Evolutionary conservation across 495 filamentous ascomycete species (phyloP).

Genomic region (Neurospora sp.): DNA sequence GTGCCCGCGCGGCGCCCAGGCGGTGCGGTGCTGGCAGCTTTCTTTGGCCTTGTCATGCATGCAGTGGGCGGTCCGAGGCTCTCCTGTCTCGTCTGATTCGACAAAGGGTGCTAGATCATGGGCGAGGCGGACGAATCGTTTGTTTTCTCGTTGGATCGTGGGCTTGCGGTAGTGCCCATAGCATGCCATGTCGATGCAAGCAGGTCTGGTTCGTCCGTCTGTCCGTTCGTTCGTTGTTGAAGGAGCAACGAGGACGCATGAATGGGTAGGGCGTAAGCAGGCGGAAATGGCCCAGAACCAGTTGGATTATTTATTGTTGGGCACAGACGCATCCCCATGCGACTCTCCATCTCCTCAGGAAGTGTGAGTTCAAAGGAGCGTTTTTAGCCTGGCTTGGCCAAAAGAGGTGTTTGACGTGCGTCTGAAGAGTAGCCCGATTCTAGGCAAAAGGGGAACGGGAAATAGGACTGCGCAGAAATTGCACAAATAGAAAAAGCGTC

Average conservation of each 20-base stretch:
- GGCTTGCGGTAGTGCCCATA: background rate
- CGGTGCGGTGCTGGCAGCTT: conserved; percentile 11
- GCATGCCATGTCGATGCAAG: background rate
- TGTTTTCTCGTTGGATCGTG: background rate
- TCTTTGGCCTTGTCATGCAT: conserved; percentile 16
- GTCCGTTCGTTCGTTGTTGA: background rate
- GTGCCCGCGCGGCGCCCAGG: background rate
- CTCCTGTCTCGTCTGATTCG: conserved; percentile 9
- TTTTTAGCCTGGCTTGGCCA: background rate
- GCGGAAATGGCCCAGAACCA: background rate
- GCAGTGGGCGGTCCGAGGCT: background rate
- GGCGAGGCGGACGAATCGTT: background rate
- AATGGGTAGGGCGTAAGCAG: background rate
- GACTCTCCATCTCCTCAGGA: background rate
- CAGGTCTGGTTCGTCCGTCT: background rate
- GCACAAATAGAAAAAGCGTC: background rate
- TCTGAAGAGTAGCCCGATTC: background rate
- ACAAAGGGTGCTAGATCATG: background rate
- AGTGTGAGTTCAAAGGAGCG: background rate
- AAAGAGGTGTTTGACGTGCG: background rate
- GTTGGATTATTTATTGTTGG: background rate
- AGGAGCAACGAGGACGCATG: background rate
- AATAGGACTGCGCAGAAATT: background rate
- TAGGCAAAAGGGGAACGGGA: background rate
- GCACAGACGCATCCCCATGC: background rate